Percentiles rank a stretch among this genome's conserved stretches.
phyloP scores from a whole-genome alignment of 306 rosid genomes.

The Begonia fuchsioides region DNA sequence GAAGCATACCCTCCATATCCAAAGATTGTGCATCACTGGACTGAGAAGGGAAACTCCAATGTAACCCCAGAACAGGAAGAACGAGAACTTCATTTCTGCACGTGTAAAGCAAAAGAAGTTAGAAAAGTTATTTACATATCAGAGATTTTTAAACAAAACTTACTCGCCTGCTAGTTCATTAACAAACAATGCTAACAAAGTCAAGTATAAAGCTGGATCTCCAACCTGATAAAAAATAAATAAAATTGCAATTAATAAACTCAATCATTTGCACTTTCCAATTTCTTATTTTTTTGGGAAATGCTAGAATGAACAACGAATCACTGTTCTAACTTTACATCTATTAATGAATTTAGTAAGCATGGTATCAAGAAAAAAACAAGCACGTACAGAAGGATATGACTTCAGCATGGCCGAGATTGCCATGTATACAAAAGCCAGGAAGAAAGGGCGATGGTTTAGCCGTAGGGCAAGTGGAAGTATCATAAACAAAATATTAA shows the following conservation, averaged over 20 bases:
- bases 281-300: too few species aligned
- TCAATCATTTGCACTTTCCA: too few species aligned
- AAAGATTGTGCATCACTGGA: constrained; percentile 97
- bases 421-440: constrained; percentile 58
- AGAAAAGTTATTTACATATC: neutral
- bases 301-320: too few species aligned
- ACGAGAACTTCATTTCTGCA: constrained; percentile 80
- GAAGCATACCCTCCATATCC: constrained; percentile 93
- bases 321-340: too few species aligned
- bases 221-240: constrained; percentile 46
- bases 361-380: constrained; percentile 5
- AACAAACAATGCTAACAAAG: constrained; percentile 79
- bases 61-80: constrained; percentile 77
- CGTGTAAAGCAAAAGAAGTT: constrained; percentile 22
- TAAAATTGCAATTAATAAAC: neutral
- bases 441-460: constrained; percentile 78
- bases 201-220: constrained; percentile 72
- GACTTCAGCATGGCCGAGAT: constrained; percentile 75
- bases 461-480: constrained; percentile 71
- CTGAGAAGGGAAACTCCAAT: constrained; percentile 84
- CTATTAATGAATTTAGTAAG: too few species aligned
- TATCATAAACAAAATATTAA: constrained; percentile 76
- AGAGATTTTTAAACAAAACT: constrained; percentile 2
- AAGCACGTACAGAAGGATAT: constrained; percentile 60
- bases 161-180: constrained; percentile 56